These are phyloP conservation scores for Triadica sebifera DNA, from an alignment of 345 rosid genomes.

Conservation along the genomic window DNA sequence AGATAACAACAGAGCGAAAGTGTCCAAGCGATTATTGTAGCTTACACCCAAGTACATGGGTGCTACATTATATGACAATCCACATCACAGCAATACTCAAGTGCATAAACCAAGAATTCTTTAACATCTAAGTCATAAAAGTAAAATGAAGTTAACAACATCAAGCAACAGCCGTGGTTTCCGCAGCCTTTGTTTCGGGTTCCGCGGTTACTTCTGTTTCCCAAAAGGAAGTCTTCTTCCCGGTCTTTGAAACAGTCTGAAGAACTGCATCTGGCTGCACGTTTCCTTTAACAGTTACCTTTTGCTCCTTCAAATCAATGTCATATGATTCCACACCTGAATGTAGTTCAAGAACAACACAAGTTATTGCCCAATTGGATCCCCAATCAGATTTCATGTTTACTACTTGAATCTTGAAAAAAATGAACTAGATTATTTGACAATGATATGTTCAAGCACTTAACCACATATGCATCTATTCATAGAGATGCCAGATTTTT, in stretches of 20 bases:
- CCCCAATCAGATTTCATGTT: background rate
- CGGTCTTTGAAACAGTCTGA: conserved; percentile 74
- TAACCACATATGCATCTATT: background rate
- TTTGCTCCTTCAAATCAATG: conserved; percentile 71
- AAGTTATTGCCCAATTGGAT: background rate
- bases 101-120: background rate
- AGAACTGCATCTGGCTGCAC: conserved; percentile 77
- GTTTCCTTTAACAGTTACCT: conserved; percentile 82
- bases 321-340: conserved; percentile 81
- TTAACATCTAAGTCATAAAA: background rate
- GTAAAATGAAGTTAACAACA: background rate
- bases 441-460: background rate
- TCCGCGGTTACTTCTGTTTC: conserved; percentile 46
- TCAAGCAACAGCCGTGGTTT: conserved; percentile 40
- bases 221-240: conserved; percentile 85
- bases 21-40: conserved; percentile 5
- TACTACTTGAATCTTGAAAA: background rate
- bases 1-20: background rate
- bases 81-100: background rate
- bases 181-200: conserved; percentile 33
- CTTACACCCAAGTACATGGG: background rate
- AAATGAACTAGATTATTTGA: background rate
- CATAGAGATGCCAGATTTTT: background rate
- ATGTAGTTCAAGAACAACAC: background rate
- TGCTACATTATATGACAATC: background rate